Conservation (phyloP, 352 stramenopile species). For the Thraustotheca clavata region DNA sequence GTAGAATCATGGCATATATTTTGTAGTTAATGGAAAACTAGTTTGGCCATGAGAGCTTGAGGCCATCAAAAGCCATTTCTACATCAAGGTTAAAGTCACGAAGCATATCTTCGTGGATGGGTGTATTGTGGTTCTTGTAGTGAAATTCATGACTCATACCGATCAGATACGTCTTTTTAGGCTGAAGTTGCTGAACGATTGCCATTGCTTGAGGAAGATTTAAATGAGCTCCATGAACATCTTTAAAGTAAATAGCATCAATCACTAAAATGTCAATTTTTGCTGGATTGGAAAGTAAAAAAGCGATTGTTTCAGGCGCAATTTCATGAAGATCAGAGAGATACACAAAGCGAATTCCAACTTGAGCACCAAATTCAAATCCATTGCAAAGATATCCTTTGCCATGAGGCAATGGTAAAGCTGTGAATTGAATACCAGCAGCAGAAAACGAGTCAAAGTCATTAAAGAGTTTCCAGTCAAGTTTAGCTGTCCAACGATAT, state of each 20-base stretch:
- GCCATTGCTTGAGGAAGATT: constrained; percentile 60
- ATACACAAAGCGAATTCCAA: constrained; percentile 69
- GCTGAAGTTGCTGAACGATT: constrained; percentile 52
- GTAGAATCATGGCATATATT: background rate
- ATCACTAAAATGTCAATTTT: constrained; percentile 78
- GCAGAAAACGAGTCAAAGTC: constrained; percentile 41
- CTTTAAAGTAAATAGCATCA: constrained; percentile 67
- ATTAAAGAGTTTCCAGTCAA: constrained; percentile 52
- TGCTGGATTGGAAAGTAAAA: constrained; percentile 31
- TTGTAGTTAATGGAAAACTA: background rate
- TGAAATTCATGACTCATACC: constrained; percentile 85
- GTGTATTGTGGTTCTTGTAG: constrained; percentile 42
- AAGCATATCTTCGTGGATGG: constrained; percentile 34
- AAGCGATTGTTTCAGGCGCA: constrained; percentile 43
- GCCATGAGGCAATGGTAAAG: constrained; percentile 78
- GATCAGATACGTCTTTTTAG: constrained; percentile 71
- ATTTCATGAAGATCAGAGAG: constrained; percentile 83
- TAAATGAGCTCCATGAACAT: constrained; percentile 78
- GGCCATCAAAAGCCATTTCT: constrained; percentile 76
- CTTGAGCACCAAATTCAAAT: constrained; percentile 71
- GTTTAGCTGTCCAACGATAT: constrained; percentile 59
- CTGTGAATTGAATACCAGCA: constrained; percentile 40
- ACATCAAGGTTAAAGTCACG: constrained; percentile 48
- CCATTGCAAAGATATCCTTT: constrained; percentile 63
- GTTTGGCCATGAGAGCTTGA: constrained; percentile 20